Conservation (phyloP, 2,329 filamentous ascomycete species). For the Cladosporium sp. region DNA sequence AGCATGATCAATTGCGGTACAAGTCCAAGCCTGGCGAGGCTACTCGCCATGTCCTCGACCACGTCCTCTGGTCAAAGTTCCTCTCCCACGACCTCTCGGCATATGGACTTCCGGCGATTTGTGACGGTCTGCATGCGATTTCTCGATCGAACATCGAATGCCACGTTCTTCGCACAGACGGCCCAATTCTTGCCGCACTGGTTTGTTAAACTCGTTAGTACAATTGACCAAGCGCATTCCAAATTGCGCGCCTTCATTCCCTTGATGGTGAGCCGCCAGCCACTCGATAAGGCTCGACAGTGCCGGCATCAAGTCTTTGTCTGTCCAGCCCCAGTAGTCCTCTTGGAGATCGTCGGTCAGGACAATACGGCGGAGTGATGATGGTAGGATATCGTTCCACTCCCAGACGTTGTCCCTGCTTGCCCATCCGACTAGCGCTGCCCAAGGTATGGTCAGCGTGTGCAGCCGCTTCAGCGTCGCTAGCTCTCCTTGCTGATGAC, state of each 20-base stretch:
- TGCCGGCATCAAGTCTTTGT: background rate
- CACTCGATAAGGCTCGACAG: background rate
- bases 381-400: background rate
- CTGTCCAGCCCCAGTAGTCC: background rate
- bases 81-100: background rate
- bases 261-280: background rate
- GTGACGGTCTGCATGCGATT: background rate
- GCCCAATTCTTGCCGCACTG: conserved; percentile 1
- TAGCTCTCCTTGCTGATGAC: background rate
- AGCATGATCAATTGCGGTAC: no score
- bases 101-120: background rate
- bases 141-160: conserved; percentile 1
- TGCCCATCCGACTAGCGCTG: background rate
- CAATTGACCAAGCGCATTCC: background rate
- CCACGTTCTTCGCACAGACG: background rate
- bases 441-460: background rate
- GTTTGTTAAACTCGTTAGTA: background rate
- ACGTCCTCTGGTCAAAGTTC: background rate
- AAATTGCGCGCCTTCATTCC: background rate
- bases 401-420: background rate
- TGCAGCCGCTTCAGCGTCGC: background rate
- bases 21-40: background rate
- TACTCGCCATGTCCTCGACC: background rate
- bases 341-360: background rate
- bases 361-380: conserved; percentile 1